These are phyloP conservation scores for Aspergillus sp. DNA, from an alignment of 2,329 filamentous ascomycete genomes.

Conservation along the genomic window DNA sequence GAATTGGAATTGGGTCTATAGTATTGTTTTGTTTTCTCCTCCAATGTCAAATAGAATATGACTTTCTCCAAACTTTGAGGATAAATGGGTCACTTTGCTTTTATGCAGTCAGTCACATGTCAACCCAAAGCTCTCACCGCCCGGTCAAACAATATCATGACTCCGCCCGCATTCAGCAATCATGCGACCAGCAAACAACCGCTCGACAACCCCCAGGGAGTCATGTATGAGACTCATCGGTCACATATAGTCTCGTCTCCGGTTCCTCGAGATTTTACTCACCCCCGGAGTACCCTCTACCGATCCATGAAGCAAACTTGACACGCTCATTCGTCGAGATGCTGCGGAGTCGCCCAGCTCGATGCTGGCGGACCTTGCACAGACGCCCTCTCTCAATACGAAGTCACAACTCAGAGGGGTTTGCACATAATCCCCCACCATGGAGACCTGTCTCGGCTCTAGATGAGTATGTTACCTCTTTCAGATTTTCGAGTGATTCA, in stretches of 20 bases:
- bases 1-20: no score
- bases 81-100: neutral
- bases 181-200: conserved; percentile 6
- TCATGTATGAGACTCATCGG: conserved; percentile 19
- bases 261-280: conserved; percentile 12
- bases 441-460: conserved; percentile 60
- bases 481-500: neutral
- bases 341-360: conserved; percentile 35
- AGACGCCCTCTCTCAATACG: conserved; percentile 20
- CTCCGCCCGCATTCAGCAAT: conserved; percentile 3
- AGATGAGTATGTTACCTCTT: conserved; percentile 53
- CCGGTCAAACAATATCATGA: conserved; percentile 7
- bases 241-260: conserved; percentile 10
- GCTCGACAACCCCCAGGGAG: conserved; percentile 5
- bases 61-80: no score
- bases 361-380: conserved; percentile 31
- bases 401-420: conserved; percentile 28
- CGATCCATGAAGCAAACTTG: conserved; percentile 16
- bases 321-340: conserved; percentile 32
- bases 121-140: conserved; percentile 18
- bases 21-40: neutral
- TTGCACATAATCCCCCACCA: conserved; percentile 46
- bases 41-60: neutral
- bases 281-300: neutral
- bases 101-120: conserved; percentile 17